These are phyloP conservation scores for Boletus rubescentipes DNA, from an alignment of 768 basidiomycete genomes.

Conservation along the genomic window DNA sequence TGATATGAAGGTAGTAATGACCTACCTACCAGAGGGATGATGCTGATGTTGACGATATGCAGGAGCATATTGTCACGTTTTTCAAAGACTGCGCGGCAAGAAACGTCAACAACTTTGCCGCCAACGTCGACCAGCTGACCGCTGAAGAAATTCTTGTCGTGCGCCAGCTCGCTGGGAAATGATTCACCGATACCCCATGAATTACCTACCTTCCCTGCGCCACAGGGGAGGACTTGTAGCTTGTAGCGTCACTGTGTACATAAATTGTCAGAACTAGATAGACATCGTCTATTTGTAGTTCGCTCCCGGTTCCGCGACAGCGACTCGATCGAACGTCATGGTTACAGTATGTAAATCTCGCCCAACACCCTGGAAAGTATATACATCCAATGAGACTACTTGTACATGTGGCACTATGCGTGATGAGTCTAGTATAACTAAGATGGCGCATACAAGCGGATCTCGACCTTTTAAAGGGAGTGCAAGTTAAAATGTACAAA, in stretches of 20 bases:
- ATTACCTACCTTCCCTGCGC: background rate
- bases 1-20: constrained; percentile 62
- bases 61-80: constrained; percentile 73
- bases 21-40: background rate
- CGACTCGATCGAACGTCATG: too few species aligned
- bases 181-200: background rate
- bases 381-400: background rate
- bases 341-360: background rate
- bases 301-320: too few species aligned
- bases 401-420: background rate
- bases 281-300: background rate
- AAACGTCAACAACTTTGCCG: constrained; percentile 62
- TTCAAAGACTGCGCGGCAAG: constrained; percentile 64
- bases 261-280: background rate
- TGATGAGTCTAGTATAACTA: too few species aligned
- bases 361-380: background rate
- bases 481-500: background rate
- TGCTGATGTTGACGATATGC: constrained; percentile 1
- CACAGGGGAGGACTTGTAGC: background rate
- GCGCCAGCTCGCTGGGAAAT: constrained; percentile 43
- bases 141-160: constrained; percentile 73
- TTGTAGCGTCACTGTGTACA: constrained; percentile 19
- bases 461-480: background rate
- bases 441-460: background rate
- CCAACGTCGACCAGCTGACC: constrained; percentile 61